Percentiles rank a stretch among this genome's conserved stretches.
Conservation (phyloP, 768 basidiomycete genomes). For the Kwoniella heveanensis region DNA sequence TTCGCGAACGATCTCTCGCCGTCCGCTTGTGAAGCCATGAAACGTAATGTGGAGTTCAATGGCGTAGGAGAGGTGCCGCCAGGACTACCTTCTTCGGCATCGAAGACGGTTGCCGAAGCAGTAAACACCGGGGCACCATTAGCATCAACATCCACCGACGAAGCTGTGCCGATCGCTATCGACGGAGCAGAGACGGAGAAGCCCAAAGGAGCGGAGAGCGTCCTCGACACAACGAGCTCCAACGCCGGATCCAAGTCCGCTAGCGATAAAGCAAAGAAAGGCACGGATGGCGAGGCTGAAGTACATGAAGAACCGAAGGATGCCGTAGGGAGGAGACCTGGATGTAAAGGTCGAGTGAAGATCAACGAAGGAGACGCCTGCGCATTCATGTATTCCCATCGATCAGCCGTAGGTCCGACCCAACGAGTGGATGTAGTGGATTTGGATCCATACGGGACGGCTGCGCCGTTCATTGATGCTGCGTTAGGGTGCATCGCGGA, state of each 20-base stretch:
- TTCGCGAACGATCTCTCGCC: slow-evolving; percentile 92
- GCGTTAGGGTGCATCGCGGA: slow-evolving; percentile 86
- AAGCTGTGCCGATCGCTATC: not conserved
- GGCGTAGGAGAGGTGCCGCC: slow-evolving; percentile 59
- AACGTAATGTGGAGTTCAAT: slow-evolving; percentile 80
- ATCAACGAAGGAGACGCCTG: slow-evolving; percentile 94
- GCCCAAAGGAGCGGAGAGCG: not conserved
- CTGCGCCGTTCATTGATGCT: slow-evolving; percentile 92
- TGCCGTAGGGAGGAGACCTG: slow-evolving; percentile 37
- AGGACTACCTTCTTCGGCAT: not conserved
- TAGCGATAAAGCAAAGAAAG: not conserved
- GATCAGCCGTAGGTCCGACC: slow-evolving; percentile 61
- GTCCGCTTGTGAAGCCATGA: slow-evolving; percentile 80
- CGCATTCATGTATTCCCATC: slow-evolving; percentile 85
- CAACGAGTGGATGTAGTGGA: slow-evolving; percentile 90
- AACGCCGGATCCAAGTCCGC: slow-evolving; percentile 4
- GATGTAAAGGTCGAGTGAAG: slow-evolving; percentile 64
- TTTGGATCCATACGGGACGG: slow-evolving; percentile 96
- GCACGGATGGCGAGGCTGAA: not conserved
- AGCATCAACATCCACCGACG: not conserved
- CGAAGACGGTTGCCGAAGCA: not conserved
- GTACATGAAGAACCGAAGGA: slow-evolving; percentile 16
- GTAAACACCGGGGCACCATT: not conserved
- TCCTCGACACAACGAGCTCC: not conserved
- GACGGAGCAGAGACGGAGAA: not conserved